Conservation (phyloP, 768 basidiomycete species). For the Paxillus rubicundulus region DNA sequence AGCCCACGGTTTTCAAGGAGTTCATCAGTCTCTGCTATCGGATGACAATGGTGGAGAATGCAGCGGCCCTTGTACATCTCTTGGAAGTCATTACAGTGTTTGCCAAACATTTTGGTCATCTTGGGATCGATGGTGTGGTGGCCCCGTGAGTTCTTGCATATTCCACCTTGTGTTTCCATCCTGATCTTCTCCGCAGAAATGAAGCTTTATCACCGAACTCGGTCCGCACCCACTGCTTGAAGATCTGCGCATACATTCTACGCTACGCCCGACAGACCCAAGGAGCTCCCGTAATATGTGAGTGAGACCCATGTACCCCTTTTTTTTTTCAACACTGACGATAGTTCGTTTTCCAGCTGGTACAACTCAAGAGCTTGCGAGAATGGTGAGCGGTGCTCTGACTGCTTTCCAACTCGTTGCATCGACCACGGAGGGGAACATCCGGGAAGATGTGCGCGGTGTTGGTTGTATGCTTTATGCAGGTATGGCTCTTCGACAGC, state of each 20-base stretch:
- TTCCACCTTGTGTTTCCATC: background rate
- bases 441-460: conserved; percentile 74
- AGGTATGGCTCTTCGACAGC: conserved; percentile 40
- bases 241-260: conserved; percentile 79
- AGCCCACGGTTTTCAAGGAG: conserved; percentile 85
- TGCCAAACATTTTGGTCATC: conserved; percentile 39
- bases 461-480: conserved; percentile 78
- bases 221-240: conserved; percentile 63
- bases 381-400: conserved; percentile 64
- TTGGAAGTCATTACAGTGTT: conserved; percentile 66
- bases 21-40: conserved; percentile 85
- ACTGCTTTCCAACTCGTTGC: conserved; percentile 59
- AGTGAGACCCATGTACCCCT: conserved; percentile 4
- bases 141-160: conserved; percentile 15
- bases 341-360: conserved; percentile 41
- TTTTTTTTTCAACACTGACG: conserved; percentile 1
- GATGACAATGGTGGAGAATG: conserved; percentile 83
- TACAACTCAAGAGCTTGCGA: conserved; percentile 51
- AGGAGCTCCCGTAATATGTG: conserved; percentile 53
- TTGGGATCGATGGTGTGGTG: conserved; percentile 19
- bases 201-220: conserved; percentile 34
- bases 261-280: conserved; percentile 64
- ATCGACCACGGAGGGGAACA: conserved; percentile 48
- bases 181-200: conserved; percentile 13
- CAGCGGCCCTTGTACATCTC: conserved; percentile 66